Percentiles rank a stretch among this genome's conserved stretches.
Evolutionary conservation across 768 basidiomycete genomes (phyloP).

Genomic region (Lentinula detonsa): DNA sequence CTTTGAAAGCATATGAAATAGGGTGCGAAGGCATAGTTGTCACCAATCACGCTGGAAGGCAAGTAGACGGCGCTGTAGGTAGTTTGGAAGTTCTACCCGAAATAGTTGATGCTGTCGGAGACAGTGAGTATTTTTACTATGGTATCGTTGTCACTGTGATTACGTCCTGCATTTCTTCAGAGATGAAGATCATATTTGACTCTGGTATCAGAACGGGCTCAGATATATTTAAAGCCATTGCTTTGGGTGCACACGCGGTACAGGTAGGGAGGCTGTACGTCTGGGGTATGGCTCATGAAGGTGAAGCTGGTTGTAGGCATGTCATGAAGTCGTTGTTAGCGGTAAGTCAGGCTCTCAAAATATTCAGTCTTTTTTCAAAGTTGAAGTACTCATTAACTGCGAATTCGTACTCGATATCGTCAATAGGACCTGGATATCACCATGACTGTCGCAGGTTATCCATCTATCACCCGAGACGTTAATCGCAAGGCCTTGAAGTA

Average conservation of each 20-base stretch:
- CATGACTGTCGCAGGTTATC: constrained; percentile 38
- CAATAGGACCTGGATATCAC: constrained; percentile 32
- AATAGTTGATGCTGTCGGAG: constrained; percentile 45
- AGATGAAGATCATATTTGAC: constrained; percentile 47
- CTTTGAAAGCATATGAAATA: constrained; percentile 35
- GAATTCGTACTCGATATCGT: neutral
- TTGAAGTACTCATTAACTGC: no score
- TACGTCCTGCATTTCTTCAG: constrained; percentile 13
- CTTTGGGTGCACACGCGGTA: constrained; percentile 49
- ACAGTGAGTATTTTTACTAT: constrained; percentile 24
- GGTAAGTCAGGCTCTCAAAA: constrained; percentile 14
- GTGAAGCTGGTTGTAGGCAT: constrained; percentile 45
- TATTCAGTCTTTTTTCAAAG: no score
- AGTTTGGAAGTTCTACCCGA: constrained; percentile 45
- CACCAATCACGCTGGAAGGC: constrained; percentile 49
- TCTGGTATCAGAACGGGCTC: constrained; percentile 46
- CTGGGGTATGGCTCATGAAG: constrained; percentile 48
- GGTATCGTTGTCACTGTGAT: neutral
- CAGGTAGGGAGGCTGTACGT: constrained; percentile 43
- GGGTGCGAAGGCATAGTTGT: constrained; percentile 53
- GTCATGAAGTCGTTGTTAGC: constrained; percentile 48
- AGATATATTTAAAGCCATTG: constrained; percentile 53
- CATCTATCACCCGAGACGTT: constrained; percentile 21
- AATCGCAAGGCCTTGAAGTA: constrained; percentile 4
- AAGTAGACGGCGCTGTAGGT: constrained; percentile 51